Evolutionary conservation across 2,329 filamentous ascomycete species (phyloP).

Genomic region (Penicillium sp.): DNA sequence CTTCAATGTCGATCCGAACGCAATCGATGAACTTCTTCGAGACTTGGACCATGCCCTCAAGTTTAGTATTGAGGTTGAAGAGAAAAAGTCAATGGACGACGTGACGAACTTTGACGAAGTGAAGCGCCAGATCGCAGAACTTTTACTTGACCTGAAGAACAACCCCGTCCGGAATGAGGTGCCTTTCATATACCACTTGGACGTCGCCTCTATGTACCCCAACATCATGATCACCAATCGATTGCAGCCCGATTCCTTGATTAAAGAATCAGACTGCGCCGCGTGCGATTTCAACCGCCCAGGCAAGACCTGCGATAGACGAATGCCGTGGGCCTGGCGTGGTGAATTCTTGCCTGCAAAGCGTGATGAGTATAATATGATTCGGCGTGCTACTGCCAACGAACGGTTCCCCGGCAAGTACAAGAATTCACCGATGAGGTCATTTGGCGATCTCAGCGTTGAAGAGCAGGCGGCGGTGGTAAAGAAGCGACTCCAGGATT

Average conservation of each 20-base stretch:
- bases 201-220: constrained; percentile 98
- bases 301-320: constrained; percentile 91
- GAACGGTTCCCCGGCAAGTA: constrained; percentile 81
- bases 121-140: constrained; percentile 71
- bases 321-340: constrained; percentile 96
- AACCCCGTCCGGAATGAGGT: constrained; percentile 79
- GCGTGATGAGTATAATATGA: constrained; percentile 99
- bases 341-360: constrained; percentile 95
- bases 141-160: constrained; percentile 66
- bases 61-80: constrained; percentile 80
- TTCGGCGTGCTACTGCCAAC: constrained; percentile 81
- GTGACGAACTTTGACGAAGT: constrained; percentile 78
- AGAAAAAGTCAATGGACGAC: constrained; percentile 75
- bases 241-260: constrained; percentile 97
- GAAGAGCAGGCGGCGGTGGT: constrained; percentile 79
- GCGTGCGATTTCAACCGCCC: constrained; percentile 98
- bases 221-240: constrained; percentile 99
- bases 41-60: constrained; percentile 85
- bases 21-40: constrained; percentile 78
- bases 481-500: constrained; percentile 82
- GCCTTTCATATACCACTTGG: constrained; percentile 93
- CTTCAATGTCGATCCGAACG: constrained; percentile 81
- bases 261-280: constrained; percentile 89
- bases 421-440: constrained; percentile 63
- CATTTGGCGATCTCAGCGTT: constrained; percentile 71